These are phyloP conservation scores for Aspergillus fumigatus DNA, from an alignment of 2,329 filamentous ascomycete genomes.

Conservation along the genomic window DNA sequence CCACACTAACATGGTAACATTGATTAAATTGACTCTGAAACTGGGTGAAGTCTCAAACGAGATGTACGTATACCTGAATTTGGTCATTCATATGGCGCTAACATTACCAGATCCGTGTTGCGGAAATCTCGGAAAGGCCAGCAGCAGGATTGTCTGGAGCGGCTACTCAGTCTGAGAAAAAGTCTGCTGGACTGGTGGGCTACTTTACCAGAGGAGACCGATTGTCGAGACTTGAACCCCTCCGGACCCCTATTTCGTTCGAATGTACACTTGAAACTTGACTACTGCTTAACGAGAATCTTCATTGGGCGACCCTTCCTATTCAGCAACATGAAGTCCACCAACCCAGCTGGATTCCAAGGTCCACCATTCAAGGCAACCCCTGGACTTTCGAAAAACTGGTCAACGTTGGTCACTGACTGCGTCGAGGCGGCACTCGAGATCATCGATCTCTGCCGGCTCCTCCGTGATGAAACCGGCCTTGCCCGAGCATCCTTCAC, in stretches of 20 bases:
- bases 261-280: constrained; percentile 49
- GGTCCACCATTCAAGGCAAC: constrained; percentile 23
- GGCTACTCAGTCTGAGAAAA: constrained; percentile 36
- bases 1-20: constrained; percentile 45
- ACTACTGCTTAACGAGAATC: constrained; percentile 51
- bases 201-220: constrained; percentile 33
- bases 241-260: constrained; percentile 42
- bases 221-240: constrained; percentile 41
- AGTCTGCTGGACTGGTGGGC: constrained; percentile 42
- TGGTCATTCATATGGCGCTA: constrained; percentile 6
- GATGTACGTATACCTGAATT: constrained; percentile 27
- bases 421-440: constrained; percentile 51
- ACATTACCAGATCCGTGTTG: constrained; percentile 29
- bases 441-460: constrained; percentile 48
- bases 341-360: constrained; percentile 18
- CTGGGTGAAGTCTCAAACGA: constrained; percentile 38
- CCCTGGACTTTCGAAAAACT: constrained; percentile 31
- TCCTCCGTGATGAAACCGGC: constrained; percentile 48
- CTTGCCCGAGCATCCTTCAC: constrained; percentile 54
- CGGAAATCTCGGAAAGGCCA: constrained; percentile 37
- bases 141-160: constrained; percentile 38
- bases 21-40: constrained; percentile 42
- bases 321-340: constrained; percentile 37
- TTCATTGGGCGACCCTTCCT: constrained; percentile 54
- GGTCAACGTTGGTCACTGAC: constrained; percentile 44